These are phyloP conservation scores for Sicyos baderoa DNA, from an alignment of 306 rosid species.

Conservation along the genomic window DNA sequence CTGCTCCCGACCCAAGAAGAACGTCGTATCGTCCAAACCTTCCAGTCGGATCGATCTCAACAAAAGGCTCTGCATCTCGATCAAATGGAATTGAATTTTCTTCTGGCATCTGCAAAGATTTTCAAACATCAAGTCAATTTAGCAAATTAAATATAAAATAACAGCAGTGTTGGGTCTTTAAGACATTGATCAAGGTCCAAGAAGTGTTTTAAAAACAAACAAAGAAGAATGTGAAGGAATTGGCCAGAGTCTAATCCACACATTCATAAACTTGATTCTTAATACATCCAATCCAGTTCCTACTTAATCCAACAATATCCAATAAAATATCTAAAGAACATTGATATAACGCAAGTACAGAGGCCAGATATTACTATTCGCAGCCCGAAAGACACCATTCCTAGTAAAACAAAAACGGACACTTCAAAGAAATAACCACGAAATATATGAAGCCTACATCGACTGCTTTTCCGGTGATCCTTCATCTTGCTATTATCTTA, in stretches of 20 bases:
- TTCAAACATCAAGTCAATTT: neutral
- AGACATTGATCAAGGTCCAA: neutral
- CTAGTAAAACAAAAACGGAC: neutral
- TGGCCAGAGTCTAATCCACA: neutral
- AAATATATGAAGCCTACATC: neutral
- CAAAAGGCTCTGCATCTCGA: constrained; percentile 53
- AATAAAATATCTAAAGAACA: neutral
- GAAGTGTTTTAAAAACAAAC: neutral
- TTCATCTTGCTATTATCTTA: neutral
- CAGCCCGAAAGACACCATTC: neutral
- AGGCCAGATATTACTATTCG: neutral
- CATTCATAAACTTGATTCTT: constrained; percentile 7
- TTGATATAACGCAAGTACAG: neutral
- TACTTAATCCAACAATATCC: no score
- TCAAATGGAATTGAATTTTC: constrained; percentile 33
- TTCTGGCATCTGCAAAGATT: constrained; percentile 49
- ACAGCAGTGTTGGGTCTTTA: neutral
- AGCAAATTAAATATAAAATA: neutral
- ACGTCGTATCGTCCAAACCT: constrained; percentile 67
- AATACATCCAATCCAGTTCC: neutral
- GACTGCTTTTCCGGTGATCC: neutral
- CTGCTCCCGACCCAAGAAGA: constrained; percentile 79
- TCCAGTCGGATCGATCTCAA: constrained; percentile 77
- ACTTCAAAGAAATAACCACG: neutral
- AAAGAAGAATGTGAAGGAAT: constrained; percentile 3